A percentile compares a stretch with the other conserved stretches of the same genome.
Evolutionary conservation across 2,329 filamentous ascomycete genomes (phyloP).

Genomic region (Phialocephala subalpina): DNA sequence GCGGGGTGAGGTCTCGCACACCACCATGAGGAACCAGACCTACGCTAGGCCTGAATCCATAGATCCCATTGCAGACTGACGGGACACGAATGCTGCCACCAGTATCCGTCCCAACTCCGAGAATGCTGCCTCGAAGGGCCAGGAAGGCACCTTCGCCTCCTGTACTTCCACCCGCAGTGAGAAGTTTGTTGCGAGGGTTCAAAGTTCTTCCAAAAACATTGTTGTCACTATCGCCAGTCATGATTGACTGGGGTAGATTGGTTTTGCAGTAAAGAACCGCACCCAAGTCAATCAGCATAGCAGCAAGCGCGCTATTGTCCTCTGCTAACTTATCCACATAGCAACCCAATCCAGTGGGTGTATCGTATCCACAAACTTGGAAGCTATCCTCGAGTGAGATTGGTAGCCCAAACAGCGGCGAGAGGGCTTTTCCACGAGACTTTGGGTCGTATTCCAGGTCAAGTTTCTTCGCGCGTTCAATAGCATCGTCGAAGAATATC

Average conservation of each 20-base stretch:
- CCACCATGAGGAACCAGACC: slow-evolving; percentile 42
- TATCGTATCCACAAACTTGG: slow-evolving; percentile 56
- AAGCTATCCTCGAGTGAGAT: slow-evolving; percentile 67
- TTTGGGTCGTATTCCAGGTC: slow-evolving; percentile 45
- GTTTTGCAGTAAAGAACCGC: slow-evolving; percentile 74
- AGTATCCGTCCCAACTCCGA: slow-evolving; percentile 50
- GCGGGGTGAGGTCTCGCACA: slow-evolving; percentile 59
- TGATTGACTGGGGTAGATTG: slow-evolving; percentile 67
- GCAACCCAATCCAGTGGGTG: slow-evolving; percentile 61
- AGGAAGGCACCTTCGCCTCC: slow-evolving; percentile 65
- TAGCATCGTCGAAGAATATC: slow-evolving; percentile 56
- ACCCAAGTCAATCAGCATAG: slow-evolving; percentile 64
- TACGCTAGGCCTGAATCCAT: slow-evolving; percentile 45
- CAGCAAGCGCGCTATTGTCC: slow-evolving; percentile 51
- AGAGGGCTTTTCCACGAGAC: slow-evolving; percentile 48
- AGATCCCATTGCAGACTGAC: slow-evolving; percentile 56
- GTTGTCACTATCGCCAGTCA: slow-evolving; percentile 61
- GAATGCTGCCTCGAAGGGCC: slow-evolving; percentile 49
- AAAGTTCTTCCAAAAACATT: slow-evolving; percentile 64
- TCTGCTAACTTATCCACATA: slow-evolving; percentile 58
- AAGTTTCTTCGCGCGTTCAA: slow-evolving; percentile 51
- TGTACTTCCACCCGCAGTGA: slow-evolving; percentile 67
- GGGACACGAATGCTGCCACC: slow-evolving; percentile 34
- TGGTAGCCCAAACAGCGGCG: slow-evolving; percentile 67
- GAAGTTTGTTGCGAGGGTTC: slow-evolving; percentile 55